These are phyloP conservation scores for Cercospora brassicicola DNA, from an alignment of 2,329 filamentous ascomycete species.

Conservation along the genomic window DNA sequence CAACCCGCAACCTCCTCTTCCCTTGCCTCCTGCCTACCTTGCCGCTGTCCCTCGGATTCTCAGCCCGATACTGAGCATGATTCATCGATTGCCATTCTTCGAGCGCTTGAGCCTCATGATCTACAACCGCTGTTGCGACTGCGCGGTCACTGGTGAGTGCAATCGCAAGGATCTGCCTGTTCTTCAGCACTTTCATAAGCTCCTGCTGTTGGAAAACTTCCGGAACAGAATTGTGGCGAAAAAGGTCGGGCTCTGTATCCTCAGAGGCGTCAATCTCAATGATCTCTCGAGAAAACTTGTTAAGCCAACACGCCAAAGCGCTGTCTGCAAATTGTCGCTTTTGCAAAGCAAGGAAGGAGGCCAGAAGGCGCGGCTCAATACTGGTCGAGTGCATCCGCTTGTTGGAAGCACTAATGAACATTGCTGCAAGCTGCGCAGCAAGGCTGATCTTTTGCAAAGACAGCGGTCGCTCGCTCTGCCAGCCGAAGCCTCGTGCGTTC, in stretches of 20 bases:
- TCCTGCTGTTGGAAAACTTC: conserved; percentile 1
- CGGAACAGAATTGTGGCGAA: background rate
- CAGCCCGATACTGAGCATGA: background rate
- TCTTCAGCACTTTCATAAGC: background rate
- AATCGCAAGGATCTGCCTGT: background rate
- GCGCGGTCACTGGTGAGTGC: background rate
- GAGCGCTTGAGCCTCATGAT: background rate
- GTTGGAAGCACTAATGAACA: background rate
- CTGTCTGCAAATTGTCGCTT: conserved; percentile 5
- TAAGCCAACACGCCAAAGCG: conserved; percentile 5
- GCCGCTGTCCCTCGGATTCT: background rate
- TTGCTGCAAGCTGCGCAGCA: conserved; percentile 15
- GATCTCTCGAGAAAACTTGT: background rate
- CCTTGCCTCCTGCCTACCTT: background rate
- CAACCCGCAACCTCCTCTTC: background rate
- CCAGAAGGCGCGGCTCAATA: conserved; percentile 6
- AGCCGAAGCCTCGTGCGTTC: conserved; percentile 8
- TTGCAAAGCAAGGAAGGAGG: conserved; percentile 12
- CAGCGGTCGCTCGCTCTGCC: background rate
- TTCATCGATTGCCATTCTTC: background rate
- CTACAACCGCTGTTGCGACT: background rate
- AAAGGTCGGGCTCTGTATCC: background rate
- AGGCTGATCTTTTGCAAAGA: conserved; percentile 8
- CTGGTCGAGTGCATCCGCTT: background rate
- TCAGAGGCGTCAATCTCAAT: conserved; percentile 5